Evolutionary conservation across 352 stramenopile species (phyloP), one percentile per base, ranked within the genome.

Genomic region (Elongisporangium undulatum): DNA sequence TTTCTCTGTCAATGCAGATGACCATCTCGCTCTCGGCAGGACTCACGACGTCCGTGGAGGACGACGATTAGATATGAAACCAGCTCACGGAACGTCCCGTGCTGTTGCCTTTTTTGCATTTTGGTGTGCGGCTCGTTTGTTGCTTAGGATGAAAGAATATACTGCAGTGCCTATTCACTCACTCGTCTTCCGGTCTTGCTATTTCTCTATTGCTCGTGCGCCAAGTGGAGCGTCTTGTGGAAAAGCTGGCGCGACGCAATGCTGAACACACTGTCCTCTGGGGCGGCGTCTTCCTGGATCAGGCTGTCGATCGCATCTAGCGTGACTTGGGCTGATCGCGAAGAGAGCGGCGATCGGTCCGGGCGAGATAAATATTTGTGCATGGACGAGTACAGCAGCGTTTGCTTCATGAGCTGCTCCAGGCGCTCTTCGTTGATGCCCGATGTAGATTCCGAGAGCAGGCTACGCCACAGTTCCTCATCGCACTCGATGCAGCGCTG

Each of bases 171-270:
- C 29, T 41, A 41, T 41, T 9, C 29, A 41, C 29, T 41, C 29
- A 41, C 29, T 41, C 29, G 29, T 41, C 29, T 15, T 4, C 13
- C 29, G 8, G 29, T 9, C 29, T 41, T 41, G 29, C 29, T 15
- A 9, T 41, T 1, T 41, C 29, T 41, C 29, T 41, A 41, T 15
- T 41, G 64, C 24, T 79, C 57, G 23, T 68, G 62, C n/a, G 78
- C 80, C 58, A 92, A 64, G 51, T 80, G 74, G 51, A 94, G 71
- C 51, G 85, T 88, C 75, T 94, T 94, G 49, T 86, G 73, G 23
- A 92, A 69, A 4, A 94, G 53, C 60, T 89, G 82, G 20, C 83
- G 75, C 22, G 73, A 78, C 20, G 70, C 77, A 8, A 66, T 64
- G 51, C 71, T 85, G 48, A 92, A 69, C 4, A 87, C 58, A 0